Evolutionary conservation across 768 basidiomycete genomes (phyloP), one percentile per base, ranked within the genome.

Genomic region (Nidula microcarpa): DNA sequence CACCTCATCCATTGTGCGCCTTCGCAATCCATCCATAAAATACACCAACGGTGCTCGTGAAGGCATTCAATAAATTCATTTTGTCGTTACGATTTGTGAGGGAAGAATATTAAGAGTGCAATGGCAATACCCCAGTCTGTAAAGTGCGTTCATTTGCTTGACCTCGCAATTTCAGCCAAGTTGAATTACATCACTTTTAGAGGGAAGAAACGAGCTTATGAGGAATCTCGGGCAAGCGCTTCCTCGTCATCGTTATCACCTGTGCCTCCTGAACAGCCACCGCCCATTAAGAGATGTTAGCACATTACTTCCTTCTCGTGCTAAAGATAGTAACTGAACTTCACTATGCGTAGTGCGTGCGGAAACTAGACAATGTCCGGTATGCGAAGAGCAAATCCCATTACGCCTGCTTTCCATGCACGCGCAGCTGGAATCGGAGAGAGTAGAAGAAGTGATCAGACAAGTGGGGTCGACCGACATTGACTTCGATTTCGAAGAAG

Each of bases 301-400:
- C 68, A 30, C 47, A 35, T 53, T 57, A 43, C 14, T 41, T 10
- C 33, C 39, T 35, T 35, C 17, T 45, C 8, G n/a, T 36, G 32
- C 37, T 41, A 41, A 41, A 14, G 16, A 33, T 43, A 41, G 18
- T 34, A 36, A 17, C 54, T 61, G 37, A 65, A 14, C 39, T 41
- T 11, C 39, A 11, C 39, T 11, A 11, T 41, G 13, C 39, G 39
- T 11, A 41, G 39, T 16, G 65, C 81, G 85, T 43, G 89, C 86
- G 14, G 89, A 91, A 63, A 92, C 87, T 2, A 75, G 83, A 53
- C 73, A 73, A 54, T 93, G 90, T 62, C 91, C 90, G 1, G 80
- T 87, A 37, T 93, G 90, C 68, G 70, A 76, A 11, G 89, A 92
- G 63, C 64, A 64, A 37, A 86, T 93, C 41, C 89, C 90, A 11